Percentiles rank a stretch among this genome's conserved stretches.
Evolutionary conservation across 495 filamentous ascomycete genomes (phyloP).

Genomic region (Baudoinia panamericana): DNA sequence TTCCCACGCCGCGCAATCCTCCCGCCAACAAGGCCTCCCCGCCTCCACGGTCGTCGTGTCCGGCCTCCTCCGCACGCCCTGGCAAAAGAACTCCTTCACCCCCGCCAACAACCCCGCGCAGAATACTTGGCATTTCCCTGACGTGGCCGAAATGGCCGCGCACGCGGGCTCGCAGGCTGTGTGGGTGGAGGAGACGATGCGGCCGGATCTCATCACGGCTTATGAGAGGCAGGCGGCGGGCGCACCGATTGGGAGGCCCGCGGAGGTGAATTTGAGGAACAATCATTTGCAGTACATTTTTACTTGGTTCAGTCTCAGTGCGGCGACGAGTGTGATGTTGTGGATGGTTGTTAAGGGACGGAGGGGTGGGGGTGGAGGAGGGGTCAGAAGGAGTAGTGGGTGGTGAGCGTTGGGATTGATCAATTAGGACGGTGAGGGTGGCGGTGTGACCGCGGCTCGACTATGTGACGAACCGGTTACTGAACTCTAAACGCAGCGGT

Average conservation of each 20-base stretch:
- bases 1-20: slow-evolving; percentile 49
- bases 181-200: slow-evolving; percentile 94
- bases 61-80: slow-evolving; percentile 75
- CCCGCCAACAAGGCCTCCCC: slow-evolving; percentile 47
- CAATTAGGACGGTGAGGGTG: too few relatives aligned
- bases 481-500: too few relatives aligned
- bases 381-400: slow-evolving; percentile 2
- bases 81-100: slow-evolving; percentile 96
- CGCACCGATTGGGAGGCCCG: slow-evolving; percentile 80
- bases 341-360: slow-evolving; percentile 56
- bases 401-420: too few relatives aligned
- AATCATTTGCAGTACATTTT: slow-evolving; percentile 90
- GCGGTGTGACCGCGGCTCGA: too few relatives aligned
- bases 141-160: slow-evolving; percentile 84
- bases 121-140: slow-evolving; percentile 86
- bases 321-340: slow-evolving; percentile 86
- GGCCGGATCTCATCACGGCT: slow-evolving; percentile 58
- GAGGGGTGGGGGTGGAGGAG: background rate
- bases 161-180: slow-evolving; percentile 73
- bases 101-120: slow-evolving; percentile 72
- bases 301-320: slow-evolving; percentile 85
- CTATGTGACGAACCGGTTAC: too few relatives aligned
- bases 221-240: slow-evolving; percentile 63
- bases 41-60: slow-evolving; percentile 59
- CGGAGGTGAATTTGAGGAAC: slow-evolving; percentile 88